phyloP scores from a whole-genome alignment of 2,329 filamentous ascomycete species.

The Aspergillus udagawae region DNA sequence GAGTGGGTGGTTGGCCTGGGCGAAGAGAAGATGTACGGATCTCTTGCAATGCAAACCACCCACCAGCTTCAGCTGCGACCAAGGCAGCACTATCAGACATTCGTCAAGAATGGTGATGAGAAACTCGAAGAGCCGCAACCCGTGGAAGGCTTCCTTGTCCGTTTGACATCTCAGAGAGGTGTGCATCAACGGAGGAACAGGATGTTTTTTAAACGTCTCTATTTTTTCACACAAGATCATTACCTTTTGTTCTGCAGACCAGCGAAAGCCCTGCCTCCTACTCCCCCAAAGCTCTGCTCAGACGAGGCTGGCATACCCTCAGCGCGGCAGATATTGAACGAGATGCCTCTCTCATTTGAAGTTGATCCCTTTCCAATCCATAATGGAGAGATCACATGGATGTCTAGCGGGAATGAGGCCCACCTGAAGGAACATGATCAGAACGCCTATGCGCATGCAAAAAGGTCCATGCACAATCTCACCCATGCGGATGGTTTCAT shows the following conservation, averaged over 20 bases:
- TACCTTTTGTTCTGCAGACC: conserved; percentile 61
- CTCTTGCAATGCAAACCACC: conserved; percentile 62
- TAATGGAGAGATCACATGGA: conserved; percentile 55
- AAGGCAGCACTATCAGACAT: conserved; percentile 61
- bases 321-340: conserved; percentile 51
- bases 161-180: conserved; percentile 61
- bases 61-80: conserved; percentile 64
- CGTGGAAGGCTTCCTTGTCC: conserved; percentile 63
- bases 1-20: conserved; percentile 65
- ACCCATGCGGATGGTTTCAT: conserved; percentile 61
- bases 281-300: conserved; percentile 52
- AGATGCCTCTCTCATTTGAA: conserved; percentile 58
- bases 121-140: conserved; percentile 56
- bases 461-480: conserved; percentile 57
- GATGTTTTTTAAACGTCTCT: conserved; percentile 62
- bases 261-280: conserved; percentile 56
- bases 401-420: conserved; percentile 45
- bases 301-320: conserved; percentile 48
- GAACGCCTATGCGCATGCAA: conserved; percentile 56
- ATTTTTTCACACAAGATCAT: conserved; percentile 62
- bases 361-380: conserved; percentile 58
- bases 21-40: conserved; percentile 66
- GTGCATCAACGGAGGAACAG: conserved; percentile 55
- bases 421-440: conserved; percentile 51
- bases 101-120: conserved; percentile 34